Conservation (phyloP, 2,329 filamentous ascomycete genomes). For the Allantophomopsis lycopodina region DNA sequence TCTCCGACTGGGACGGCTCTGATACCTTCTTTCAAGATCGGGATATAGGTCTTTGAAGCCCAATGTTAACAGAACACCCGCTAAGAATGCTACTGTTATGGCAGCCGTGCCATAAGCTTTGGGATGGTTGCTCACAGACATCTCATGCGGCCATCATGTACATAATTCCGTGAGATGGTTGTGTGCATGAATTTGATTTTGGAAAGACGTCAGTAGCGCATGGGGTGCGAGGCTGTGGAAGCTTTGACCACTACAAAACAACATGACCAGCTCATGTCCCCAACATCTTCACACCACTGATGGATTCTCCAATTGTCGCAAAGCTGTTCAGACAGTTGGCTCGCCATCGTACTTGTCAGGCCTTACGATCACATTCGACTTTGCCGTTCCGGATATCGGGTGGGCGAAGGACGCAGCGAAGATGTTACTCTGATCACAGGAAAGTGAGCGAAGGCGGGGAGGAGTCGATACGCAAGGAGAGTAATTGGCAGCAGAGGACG, state of each 20-base stretch:
- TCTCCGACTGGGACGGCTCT: constrained; percentile 23
- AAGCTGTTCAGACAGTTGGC: constrained; percentile 81
- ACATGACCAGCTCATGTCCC: constrained; percentile 2
- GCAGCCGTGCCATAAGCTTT: constrained; percentile 51
- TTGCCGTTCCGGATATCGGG: constrained; percentile 13
- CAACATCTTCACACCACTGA: constrained; percentile 22
- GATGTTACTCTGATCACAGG: constrained; percentile 10
- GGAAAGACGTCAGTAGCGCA: constrained; percentile 1
- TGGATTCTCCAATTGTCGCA: constrained; percentile 72
- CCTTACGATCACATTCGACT: constrained; percentile 26
- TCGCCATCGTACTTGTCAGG: constrained; percentile 53
- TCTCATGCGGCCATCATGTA: constrained; percentile 15
- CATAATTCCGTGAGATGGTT: no score
- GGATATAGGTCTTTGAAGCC: constrained; percentile 72
- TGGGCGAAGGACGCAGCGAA: constrained; percentile 24
- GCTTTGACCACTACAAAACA: constrained; percentile 8
- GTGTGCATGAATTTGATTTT: neutral
- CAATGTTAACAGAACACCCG: constrained; percentile 62
- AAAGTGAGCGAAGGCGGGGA: constrained; percentile 3
- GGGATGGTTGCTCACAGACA: constrained; percentile 48
- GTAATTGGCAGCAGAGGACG: constrained; percentile 75
- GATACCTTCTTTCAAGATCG: constrained; percentile 54
- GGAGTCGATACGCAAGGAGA: constrained; percentile 32
- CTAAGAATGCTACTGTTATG: constrained; percentile 58
- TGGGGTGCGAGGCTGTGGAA: constrained; percentile 22